Conservation (phyloP, 768 basidiomycete genomes). For the Clitopilus passeckerianus region DNA sequence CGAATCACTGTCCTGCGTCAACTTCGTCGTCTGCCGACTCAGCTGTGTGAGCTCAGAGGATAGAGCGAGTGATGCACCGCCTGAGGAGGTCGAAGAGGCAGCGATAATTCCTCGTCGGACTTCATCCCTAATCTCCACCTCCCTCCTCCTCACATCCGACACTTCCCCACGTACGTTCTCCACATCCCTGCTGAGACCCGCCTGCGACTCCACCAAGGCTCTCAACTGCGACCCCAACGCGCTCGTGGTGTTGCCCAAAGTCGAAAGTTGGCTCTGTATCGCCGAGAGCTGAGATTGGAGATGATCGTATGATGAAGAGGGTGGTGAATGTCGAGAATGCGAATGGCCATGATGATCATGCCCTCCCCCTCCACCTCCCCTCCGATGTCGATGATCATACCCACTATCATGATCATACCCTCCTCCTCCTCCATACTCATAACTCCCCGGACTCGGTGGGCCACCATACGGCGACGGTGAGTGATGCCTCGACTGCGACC, state of each 20-base stretch:
- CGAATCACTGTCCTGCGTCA: constrained; percentile 9
- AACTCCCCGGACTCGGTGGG: not conserved
- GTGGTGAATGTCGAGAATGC: constrained; percentile 3
- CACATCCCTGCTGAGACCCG: not conserved
- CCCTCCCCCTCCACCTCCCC: no score
- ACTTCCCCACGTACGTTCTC: not conserved
- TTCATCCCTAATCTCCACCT: not conserved
- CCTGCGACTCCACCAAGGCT: not conserved
- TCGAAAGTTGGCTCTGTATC: constrained; percentile 19
- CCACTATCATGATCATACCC: not conserved
- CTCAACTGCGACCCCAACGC: not conserved
- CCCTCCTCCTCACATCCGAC: not conserved
- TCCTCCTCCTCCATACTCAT: not conserved
- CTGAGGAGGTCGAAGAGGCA: not conserved
- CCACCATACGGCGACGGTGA: constrained; percentile 4
- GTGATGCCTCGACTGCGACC: constrained; percentile 3
- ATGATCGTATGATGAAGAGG: constrained; percentile 4
- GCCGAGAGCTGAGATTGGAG: constrained; percentile 28
- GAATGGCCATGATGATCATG: constrained; percentile 12
- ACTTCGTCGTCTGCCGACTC: not conserved
- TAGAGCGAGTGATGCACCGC: not conserved
- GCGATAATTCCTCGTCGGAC: not conserved
- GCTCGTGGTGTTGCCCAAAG: not conserved
- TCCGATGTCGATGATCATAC: not conserved
- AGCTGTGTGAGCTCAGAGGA: not conserved